Base-by-base conservation (phyloP, 441 rosid genomes). In the Bruguiera hainesii region DNA sequence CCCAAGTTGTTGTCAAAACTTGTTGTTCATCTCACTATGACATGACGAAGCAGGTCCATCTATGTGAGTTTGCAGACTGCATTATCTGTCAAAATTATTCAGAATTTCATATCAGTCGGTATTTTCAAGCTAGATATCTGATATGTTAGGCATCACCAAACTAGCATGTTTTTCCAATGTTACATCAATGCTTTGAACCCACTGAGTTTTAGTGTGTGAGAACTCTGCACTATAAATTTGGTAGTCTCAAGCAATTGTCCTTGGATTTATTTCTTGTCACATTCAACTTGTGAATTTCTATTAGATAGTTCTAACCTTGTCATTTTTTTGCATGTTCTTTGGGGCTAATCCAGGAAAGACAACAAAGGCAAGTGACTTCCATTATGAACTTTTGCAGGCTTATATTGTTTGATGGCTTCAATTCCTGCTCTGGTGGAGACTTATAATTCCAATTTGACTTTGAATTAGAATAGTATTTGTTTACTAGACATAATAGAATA, bases 281-380 rank as follows among this genome's bases (percentile, higher is more conserved):
- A n/a, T 65, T 63, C 60, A 64, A n/a, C 58, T 69, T 76, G 39
- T 39, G 26, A 25, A 61, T 33, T 62, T 60, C 23, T 61, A 51
- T 30, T n/a, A 1, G 21, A 53, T 10, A 28, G 70, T 72, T 71
- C 83, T 82, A 58, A 73, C 59, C 13, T 26, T 66, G 31, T 64
- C 59, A 5, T 29, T 69, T 66, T 60, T 79, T 48, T 15, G 56
- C 79, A 64, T 79, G 73, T 65, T 28, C n/a, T 6, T 48, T 63
- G 75, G 78, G 29, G 55, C 76, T 52, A 26, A 64, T 74, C 76
- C 85, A 87, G 87, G 91, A 56, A 84, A 83, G 70, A 83, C 92
- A 74, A 65, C 89, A 30, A 82, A 80, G 81, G 89, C 84, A 53
- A 72, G 80, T 51, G 49, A 37, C 48, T 56, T 57, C 42, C 28